phyloP scores from a whole-genome alignment of 2,329 filamentous ascomycete genomes.

The Shiraia sp. region DNA sequence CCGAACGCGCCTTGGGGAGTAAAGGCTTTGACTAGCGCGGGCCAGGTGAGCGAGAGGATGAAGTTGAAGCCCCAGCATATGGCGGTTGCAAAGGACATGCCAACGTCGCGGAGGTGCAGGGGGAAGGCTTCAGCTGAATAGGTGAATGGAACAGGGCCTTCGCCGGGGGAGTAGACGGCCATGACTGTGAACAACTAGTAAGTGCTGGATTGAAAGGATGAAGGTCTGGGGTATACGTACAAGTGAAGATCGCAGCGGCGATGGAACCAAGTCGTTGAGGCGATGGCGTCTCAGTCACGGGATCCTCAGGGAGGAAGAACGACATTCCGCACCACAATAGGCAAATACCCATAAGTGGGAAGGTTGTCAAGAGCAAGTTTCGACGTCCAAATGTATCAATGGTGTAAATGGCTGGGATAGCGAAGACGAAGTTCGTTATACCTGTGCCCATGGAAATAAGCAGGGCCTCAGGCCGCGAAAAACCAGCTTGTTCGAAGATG shows the following conservation, averaged over 20 bases:
- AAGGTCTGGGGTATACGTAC: too few relatives aligned
- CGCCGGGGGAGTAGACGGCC: constrained; percentile 46
- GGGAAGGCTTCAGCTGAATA: constrained; percentile 51
- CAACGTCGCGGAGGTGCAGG: constrained; percentile 49
- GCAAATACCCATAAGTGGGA: constrained; percentile 52
- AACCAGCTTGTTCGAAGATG: constrained; percentile 41
- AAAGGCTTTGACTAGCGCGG: constrained; percentile 53
- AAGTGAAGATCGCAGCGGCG: constrained; percentile 20
- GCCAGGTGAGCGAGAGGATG: constrained; percentile 58
- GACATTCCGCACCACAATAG: constrained; percentile 34
- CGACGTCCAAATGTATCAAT: constrained; percentile 52
- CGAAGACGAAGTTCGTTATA: constrained; percentile 51
- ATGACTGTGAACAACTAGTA: constrained; percentile 55
- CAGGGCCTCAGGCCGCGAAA: constrained; percentile 42
- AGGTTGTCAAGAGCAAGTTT: constrained; percentile 50
- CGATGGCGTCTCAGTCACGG: constrained; percentile 11
- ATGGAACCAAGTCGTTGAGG: constrained; percentile 38
- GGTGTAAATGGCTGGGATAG: constrained; percentile 49
- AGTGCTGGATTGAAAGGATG: background rate
- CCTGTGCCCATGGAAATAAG: constrained; percentile 50
- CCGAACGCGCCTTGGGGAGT: constrained; percentile 57
- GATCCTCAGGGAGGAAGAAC: constrained; percentile 27
- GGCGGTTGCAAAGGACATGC: constrained; percentile 52
- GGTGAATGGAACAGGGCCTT: constrained; percentile 40
- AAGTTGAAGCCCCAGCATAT: constrained; percentile 64